Conservation (phyloP, 192 early-diverging fungal species). For the Coemansia sp. region DNA sequence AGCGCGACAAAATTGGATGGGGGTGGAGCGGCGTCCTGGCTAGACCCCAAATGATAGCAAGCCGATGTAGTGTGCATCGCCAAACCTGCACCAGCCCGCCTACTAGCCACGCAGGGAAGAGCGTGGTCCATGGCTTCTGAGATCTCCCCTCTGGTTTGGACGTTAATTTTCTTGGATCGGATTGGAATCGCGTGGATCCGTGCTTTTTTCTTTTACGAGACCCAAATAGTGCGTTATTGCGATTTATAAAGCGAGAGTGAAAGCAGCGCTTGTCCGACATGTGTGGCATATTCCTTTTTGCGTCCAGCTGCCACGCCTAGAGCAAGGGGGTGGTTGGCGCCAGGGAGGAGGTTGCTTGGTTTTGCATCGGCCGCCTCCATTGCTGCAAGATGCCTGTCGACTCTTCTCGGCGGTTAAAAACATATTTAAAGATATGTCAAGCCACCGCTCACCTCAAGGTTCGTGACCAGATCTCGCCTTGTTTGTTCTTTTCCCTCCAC, state of each 20-base stretch:
- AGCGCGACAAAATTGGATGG: neutral
- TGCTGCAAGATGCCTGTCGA: constrained; percentile 3
- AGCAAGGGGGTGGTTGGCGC: neutral
- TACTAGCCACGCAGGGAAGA: neutral
- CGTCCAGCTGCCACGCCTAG: constrained; percentile 1
- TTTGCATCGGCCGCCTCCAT: neutral
- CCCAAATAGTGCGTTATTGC: constrained; percentile 4
- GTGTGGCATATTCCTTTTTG: constrained; percentile 10
- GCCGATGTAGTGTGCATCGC: constrained; percentile 5
- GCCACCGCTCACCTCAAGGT: neutral
- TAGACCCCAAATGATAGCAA: neutral
- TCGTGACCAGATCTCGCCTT: neutral
- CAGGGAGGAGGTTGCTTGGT: neutral
- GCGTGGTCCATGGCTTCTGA: constrained; percentile 2
- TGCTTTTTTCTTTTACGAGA: neutral
- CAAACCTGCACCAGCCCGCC: neutral
- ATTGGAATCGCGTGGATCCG: neutral
- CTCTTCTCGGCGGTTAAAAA: constrained; percentile 6
- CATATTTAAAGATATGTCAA: constrained; percentile 9
- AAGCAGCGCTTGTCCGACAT: constrained; percentile 8
- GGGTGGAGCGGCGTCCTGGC: neutral
- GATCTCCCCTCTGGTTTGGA: neutral
- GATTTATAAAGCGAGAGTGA: neutral
- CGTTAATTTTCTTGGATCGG: neutral
- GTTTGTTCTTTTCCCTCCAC: neutral